Evolutionary conservation across 345 rosid genomes (phyloP).

Genomic region (Arabidopsis arenosa): DNA sequence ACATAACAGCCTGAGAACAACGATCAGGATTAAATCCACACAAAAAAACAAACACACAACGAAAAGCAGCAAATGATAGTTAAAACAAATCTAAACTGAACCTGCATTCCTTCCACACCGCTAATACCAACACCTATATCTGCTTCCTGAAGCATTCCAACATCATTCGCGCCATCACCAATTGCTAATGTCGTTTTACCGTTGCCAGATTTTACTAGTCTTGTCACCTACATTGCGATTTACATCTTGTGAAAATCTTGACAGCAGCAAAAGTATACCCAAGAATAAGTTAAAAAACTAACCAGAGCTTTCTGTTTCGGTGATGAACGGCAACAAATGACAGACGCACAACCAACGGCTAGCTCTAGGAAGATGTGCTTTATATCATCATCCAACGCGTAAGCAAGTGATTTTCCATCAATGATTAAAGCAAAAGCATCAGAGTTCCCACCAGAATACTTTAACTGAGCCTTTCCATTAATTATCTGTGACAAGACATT

Average conservation of each 20-base stretch:
- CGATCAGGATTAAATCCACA: constrained; percentile 8
- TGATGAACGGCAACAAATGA: constrained; percentile 95
- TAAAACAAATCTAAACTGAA: constrained; percentile 27
- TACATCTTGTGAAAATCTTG: constrained; percentile 22
- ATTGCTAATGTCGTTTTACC: constrained; percentile 85
- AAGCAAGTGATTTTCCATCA: constrained; percentile 93
- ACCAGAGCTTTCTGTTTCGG: constrained; percentile 98
- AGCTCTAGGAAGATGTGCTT: constrained; percentile 74
- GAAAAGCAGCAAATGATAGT: not conserved
- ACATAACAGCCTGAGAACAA: constrained; percentile 90
- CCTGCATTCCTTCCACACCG: constrained; percentile 99
- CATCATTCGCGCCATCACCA: constrained; percentile 99
- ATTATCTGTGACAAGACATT: constrained; percentile 67
- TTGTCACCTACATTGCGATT: constrained; percentile 71
- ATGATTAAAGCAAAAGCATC: constrained; percentile 84
- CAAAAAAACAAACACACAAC: not conserved
- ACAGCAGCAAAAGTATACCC: not conserved
- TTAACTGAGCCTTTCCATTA: constrained; percentile 61
- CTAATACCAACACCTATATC: constrained; percentile 95
- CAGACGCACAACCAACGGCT: constrained; percentile 86
- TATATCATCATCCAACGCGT: constrained; percentile 81
- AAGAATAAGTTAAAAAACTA: constrained; percentile 32
- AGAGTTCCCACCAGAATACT: constrained; percentile 56
- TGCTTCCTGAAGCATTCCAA: constrained; percentile 99
- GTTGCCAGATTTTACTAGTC: constrained; percentile 83